phyloP scores from a whole-genome alignment of 805 yeast genomes.

The Wickerhamomyces alni region DNA sequence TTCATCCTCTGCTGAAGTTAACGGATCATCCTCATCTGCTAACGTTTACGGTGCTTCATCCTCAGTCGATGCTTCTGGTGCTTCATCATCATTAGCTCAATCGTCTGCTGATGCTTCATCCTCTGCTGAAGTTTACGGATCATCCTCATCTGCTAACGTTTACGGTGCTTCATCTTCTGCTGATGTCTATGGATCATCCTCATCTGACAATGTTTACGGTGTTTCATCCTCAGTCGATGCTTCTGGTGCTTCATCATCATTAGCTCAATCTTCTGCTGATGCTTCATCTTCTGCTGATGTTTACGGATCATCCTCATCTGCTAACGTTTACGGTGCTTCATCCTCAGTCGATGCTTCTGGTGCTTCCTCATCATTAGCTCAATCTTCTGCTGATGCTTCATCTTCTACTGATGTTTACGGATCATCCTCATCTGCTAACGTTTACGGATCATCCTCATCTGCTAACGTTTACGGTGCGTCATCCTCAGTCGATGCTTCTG shows the following conservation, averaged over 20 bases:
- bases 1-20: not conserved
- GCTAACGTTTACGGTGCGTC: no score
- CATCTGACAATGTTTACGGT: no score
- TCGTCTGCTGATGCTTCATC: not conserved
- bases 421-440: no score
- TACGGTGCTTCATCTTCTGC: no score
- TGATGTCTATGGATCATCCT: not conserved
- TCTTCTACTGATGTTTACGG: no score
- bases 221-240: not conserved
- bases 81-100: not conserved
- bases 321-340: not conserved
- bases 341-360: not conserved
- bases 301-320: not conserved
- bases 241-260: not conserved
- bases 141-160: not conserved
- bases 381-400: no score
- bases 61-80: not conserved
- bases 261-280: not conserved
- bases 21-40: no score
- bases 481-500: not conserved
- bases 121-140: not conserved
- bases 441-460: no score
- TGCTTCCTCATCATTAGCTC: not conserved
- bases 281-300: not conserved
- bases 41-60: not conserved